A percentile compares a stretch with the other conserved stretches of the same genome.
phyloP scores from a whole-genome alignment of 2,329 filamentous ascomycete species.

The Westerdykella ornata region DNA sequence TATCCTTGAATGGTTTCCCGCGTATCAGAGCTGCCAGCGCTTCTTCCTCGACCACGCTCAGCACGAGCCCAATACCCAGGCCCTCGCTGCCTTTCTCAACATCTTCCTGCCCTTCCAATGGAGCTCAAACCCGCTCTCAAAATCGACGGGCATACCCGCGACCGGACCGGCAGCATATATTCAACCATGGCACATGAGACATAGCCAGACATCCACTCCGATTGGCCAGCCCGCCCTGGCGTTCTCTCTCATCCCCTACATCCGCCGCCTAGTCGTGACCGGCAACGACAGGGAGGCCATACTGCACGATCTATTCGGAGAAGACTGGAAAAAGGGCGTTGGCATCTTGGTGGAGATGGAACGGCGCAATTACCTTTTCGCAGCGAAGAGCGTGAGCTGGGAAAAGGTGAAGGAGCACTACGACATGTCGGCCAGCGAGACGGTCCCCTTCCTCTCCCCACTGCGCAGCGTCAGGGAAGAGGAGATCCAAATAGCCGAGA shows the following conservation, averaged over 20 bases:
- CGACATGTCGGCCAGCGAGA: slow-evolving; percentile 77
- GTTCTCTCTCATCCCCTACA: slow-evolving; percentile 73
- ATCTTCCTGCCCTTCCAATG: slow-evolving; percentile 85
- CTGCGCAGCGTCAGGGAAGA: slow-evolving; percentile 68
- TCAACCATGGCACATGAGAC: slow-evolving; percentile 37
- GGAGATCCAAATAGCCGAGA: slow-evolving; percentile 77
- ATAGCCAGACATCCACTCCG: slow-evolving; percentile 35
- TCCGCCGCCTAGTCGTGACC: slow-evolving; percentile 82
- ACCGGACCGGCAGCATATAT: slow-evolving; percentile 31
- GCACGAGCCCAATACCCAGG: slow-evolving; percentile 73
- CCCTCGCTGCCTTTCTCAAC: slow-evolving; percentile 83
- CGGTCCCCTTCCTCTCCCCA: slow-evolving; percentile 78
- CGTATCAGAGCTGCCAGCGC: slow-evolving; percentile 79
- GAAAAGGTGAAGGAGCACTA: slow-evolving; percentile 82
- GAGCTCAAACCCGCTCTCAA: slow-evolving; percentile 44
- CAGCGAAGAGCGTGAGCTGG: slow-evolving; percentile 89
- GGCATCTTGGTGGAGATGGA: slow-evolving; percentile 82
- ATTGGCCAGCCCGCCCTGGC: slow-evolving; percentile 34
- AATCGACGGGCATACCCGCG: slow-evolving; percentile 28
- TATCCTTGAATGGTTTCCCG: slow-evolving; percentile 88
- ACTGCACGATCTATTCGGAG: slow-evolving; percentile 95
- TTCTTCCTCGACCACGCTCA: slow-evolving; percentile 93
- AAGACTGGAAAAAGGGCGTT: slow-evolving; percentile 77
- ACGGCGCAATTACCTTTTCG: slow-evolving; percentile 88
- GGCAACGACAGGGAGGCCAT: slow-evolving; percentile 82